Percentiles rank a stretch among this genome's conserved stretches.
These are phyloP conservation scores for Aaosphaeria arxii DNA, from an alignment of 2,329 filamentous ascomycete species.

Conservation along the genomic window DNA sequence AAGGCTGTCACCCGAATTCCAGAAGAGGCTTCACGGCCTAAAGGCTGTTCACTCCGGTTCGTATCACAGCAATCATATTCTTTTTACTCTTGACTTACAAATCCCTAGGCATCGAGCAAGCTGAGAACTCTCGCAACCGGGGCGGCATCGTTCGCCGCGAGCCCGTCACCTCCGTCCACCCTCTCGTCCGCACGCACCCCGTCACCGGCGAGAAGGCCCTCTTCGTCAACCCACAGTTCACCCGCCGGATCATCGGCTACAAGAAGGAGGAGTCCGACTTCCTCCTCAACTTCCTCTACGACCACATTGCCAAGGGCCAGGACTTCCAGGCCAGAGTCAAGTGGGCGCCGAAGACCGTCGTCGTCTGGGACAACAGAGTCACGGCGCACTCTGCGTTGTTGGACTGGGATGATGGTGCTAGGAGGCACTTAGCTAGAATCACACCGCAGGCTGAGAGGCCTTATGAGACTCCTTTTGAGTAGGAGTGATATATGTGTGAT, in stretches of 20 bases:
- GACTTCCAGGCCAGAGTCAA: conserved; percentile 73
- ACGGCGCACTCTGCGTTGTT: conserved; percentile 76
- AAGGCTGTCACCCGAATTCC: conserved; percentile 74
- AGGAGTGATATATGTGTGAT: conserved; percentile 6
- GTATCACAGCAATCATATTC: not conserved
- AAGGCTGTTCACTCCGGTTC: conserved; percentile 75
- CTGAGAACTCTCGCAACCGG: conserved; percentile 62
- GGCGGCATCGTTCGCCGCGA: conserved; percentile 73
- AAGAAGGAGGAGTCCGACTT: conserved; percentile 85
- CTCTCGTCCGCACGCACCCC: conserved; percentile 77
- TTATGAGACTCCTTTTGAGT: conserved; percentile 59
- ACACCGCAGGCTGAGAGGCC: conserved; percentile 80
- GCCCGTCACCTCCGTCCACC: conserved; percentile 71
- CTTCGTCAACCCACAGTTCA: conserved; percentile 83
- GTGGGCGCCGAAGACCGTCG: conserved; percentile 77
- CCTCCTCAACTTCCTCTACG: conserved; percentile 72
- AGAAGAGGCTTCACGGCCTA: conserved; percentile 75
- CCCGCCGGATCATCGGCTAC: conserved; percentile 73
- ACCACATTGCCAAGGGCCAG: conserved; percentile 69
- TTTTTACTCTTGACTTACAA: not conserved
- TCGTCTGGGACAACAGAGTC: conserved; percentile 83
- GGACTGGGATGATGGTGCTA: conserved; percentile 77
- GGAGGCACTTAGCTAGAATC: conserved; percentile 76
- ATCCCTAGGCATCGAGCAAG: conserved; percentile 63
- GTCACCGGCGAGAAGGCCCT: conserved; percentile 78